phyloP scores from a whole-genome alignment of 2,329 filamentous ascomycete species.

The Westerdykella aurantiaca region DNA sequence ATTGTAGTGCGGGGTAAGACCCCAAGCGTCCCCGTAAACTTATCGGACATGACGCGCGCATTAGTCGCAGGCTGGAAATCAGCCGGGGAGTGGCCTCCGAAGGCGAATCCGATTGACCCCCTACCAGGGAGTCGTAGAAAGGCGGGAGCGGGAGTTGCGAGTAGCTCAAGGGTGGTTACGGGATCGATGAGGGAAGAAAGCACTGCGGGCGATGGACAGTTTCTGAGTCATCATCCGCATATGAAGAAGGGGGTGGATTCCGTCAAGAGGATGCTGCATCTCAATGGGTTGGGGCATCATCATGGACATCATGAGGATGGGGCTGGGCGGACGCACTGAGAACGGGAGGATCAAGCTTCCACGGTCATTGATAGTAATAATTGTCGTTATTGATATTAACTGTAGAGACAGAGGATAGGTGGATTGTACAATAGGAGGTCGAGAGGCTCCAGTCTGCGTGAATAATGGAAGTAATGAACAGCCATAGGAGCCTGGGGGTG shows the following conservation, averaged over 20 bases:
- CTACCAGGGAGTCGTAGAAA: slow-evolving; percentile 34
- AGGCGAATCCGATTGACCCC: slow-evolving; percentile 46
- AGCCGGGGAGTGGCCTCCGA: slow-evolving; percentile 87
- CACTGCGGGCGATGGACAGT: slow-evolving; percentile 14
- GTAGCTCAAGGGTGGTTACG: slow-evolving; percentile 6
- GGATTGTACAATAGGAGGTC: too few relatives aligned
- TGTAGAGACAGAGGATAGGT: too few relatives aligned
- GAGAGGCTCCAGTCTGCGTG: too few relatives aligned
- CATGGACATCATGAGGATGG: slow-evolving; percentile 2
- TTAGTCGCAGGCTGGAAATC: slow-evolving; percentile 89
- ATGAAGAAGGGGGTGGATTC: slow-evolving; percentile 42
- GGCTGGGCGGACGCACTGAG: not conserved
- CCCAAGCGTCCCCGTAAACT: slow-evolving; percentile 81
- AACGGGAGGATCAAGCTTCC: not conserved
- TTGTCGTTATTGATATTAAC: too few relatives aligned
- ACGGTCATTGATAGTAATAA: too few relatives aligned
- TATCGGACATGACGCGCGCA: slow-evolving; percentile 70
- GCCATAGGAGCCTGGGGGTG: too few relatives aligned
- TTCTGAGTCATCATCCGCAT: slow-evolving; percentile 36
- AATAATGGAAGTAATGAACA: too few relatives aligned
- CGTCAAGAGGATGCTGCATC: slow-evolving; percentile 41
- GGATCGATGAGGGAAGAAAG: slow-evolving; percentile 10
- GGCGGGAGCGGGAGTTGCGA: slow-evolving; percentile 8
- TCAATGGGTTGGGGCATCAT: slow-evolving; percentile 20
- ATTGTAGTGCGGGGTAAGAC: slow-evolving; percentile 74